Conservation (phyloP, 2,329 filamentous ascomycete species). For the Fusarium proliferatum region DNA sequence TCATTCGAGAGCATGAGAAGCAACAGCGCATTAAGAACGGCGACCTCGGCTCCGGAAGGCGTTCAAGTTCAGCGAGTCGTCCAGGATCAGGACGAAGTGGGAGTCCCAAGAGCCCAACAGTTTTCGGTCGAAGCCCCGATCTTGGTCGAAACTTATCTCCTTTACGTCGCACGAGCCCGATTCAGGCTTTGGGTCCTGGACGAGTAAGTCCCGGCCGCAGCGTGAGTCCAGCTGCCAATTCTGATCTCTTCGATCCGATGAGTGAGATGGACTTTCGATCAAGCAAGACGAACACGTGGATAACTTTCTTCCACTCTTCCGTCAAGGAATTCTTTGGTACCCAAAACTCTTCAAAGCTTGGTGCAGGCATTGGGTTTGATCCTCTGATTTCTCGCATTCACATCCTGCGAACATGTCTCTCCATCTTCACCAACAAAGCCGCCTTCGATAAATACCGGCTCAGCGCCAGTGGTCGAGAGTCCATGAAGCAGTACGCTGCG, state of each 20-base stretch:
- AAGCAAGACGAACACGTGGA: constrained; percentile 53
- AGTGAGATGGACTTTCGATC: constrained; percentile 55
- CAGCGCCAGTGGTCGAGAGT: constrained; percentile 40
- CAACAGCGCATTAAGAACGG: constrained; percentile 41
- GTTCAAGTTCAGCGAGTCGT: constrained; percentile 39
- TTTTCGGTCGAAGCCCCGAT: constrained; percentile 34
- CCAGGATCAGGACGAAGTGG: constrained; percentile 32
- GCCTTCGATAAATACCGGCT: constrained; percentile 47
- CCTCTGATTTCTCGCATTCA: constrained; percentile 50
- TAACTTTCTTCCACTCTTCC: constrained; percentile 55
- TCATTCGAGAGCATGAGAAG: constrained; percentile 53
- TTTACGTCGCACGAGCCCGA: constrained; percentile 17
- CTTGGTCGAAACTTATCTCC: constrained; percentile 39
- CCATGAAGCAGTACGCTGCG: constrained; percentile 54
- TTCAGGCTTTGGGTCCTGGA: constrained; percentile 19
- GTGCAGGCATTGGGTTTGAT: constrained; percentile 49
- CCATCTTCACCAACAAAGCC: constrained; percentile 51
- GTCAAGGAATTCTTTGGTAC: constrained; percentile 54
- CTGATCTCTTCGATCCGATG: constrained; percentile 48
- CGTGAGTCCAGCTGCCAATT: constrained; percentile 44
- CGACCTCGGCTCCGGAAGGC: constrained; percentile 21
- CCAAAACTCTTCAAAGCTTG: constrained; percentile 42
- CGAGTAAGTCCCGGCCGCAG: constrained; percentile 31
- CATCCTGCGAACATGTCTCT: constrained; percentile 53
- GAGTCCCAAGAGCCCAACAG: constrained; percentile 25